Evolutionary conservation across 2,329 filamentous ascomycete genomes (phyloP), one percentile per base, ranked within the genome.

Genomic region (Lojkania enalia): DNA sequence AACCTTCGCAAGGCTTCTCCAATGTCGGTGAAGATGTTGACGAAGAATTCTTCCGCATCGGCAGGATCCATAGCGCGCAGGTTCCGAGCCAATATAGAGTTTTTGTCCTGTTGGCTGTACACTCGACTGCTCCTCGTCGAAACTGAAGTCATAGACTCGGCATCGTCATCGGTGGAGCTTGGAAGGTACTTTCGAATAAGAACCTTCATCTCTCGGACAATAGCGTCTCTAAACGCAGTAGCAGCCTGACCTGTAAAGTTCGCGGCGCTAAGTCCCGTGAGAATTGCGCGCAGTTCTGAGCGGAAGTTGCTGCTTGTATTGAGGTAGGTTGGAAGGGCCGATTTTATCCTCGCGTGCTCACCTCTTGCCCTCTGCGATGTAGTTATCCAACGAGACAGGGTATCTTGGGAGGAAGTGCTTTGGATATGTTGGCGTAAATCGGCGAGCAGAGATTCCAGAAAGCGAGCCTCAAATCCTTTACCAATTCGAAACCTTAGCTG

Each of bases 151-250:
- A 92, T 86, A 0, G 90, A 95, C 65, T 94, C 89, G 49, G 86
- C 88, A 64, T 99, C 94, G 55, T 97, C 92, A 48, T 99, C 94
- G 57, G 84, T 94, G 9, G 92, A 95, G 62, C 90, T 96, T 0
- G 94, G 94, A 29, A 99, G 77, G 18, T 92, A 87, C 45, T 84
- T 83, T 42, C 90, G 82, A 38, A 99, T 92, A 37, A 97, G 76
- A 23, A 82, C 84, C 58, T 92, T 87, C 66, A 97, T 86, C 69
- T 99, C 94, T 38, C 88, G 85, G 50, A 95, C 74, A 11, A 95
- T 83, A 0, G 88, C 81, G 30, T 95, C 90, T 53, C 92, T 83
- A 68, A 94, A 97, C 0, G 85, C 83, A 29, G 85, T 80, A n/a
- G 90, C 88, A 15, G 94, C 94, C 25, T 85, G 82, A 3, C 84